Evolutionary conservation across 129 eudicot species (phyloP).

Genomic region (Erigeron canadensis): DNA sequence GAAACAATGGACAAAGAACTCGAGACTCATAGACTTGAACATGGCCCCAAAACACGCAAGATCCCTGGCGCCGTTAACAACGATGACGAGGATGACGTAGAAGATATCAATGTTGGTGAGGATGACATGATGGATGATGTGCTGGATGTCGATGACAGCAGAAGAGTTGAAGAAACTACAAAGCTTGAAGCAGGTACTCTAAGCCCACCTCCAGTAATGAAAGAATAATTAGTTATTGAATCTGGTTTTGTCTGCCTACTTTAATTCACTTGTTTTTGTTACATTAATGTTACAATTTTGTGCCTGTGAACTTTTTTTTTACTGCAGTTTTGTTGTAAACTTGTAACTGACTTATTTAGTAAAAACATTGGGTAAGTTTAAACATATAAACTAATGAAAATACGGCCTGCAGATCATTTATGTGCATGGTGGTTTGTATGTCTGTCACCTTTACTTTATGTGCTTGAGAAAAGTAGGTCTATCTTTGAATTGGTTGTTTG

Average conservation of each 20-base stretch:
- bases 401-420: too few relatives aligned
- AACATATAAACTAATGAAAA: too few relatives aligned
- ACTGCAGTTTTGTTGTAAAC: conserved; percentile 29
- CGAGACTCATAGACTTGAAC: conserved; percentile 97
- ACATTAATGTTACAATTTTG: conserved; percentile 20
- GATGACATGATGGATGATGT: conserved; percentile 95
- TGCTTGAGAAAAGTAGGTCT: too few relatives aligned
- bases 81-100: conserved; percentile 95
- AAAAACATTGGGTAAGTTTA: neutral
- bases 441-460: too few relatives aligned
- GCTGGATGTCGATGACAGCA: conserved; percentile 65
- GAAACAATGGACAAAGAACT: conserved; percentile 99
- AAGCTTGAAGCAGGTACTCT: conserved; percentile 41
- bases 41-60: conserved; percentile 85
- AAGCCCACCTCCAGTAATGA: conserved; percentile 34
- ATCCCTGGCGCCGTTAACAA: conserved; percentile 71
- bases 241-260: neutral
- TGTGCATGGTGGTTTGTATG: too few relatives aligned
- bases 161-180: conserved; percentile 52
- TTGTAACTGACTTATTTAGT: conserved; percentile 28
- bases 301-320: conserved; percentile 5
- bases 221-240: conserved; percentile 31
- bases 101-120: conserved; percentile 87
- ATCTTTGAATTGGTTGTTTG: too few relatives aligned
- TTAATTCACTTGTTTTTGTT: conserved; percentile 24